phyloP scores from a whole-genome alignment of 495 filamentous ascomycete species.

The Echria macrotheca region DNA sequence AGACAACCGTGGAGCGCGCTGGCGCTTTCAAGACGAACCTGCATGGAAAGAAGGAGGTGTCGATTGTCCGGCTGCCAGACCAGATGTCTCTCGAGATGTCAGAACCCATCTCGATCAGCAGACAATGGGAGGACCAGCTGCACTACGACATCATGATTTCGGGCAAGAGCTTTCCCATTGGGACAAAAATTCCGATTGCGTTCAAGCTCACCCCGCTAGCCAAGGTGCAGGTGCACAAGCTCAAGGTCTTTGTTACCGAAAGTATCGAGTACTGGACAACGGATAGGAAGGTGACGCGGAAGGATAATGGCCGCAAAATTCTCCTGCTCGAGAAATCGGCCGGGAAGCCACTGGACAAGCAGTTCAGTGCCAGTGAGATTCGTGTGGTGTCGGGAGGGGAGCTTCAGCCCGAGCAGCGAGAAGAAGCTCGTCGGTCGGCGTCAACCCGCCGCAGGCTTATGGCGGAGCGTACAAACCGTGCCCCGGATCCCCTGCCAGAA shows the following conservation, averaged over 20 bases:
- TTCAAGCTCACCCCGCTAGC: slow-evolving; percentile 95
- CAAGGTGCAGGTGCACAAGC: slow-evolving; percentile 93
- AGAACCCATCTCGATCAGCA: slow-evolving; percentile 93
- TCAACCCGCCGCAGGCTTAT: slow-evolving; percentile 33
- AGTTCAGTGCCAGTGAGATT: slow-evolving; percentile 74
- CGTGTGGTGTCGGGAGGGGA: slow-evolving; percentile 79
- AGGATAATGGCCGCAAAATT: slow-evolving; percentile 80
- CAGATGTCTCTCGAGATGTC: slow-evolving; percentile 90
- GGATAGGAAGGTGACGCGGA: slow-evolving; percentile 80
- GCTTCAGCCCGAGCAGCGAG: slow-evolving; percentile 38
- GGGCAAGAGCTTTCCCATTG: slow-evolving; percentile 94
- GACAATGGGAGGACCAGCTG: slow-evolving; percentile 96
- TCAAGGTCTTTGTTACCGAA: slow-evolving; percentile 93
- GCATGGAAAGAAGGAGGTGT: slow-evolving; percentile 76
- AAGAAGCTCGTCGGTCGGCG: slow-evolving; percentile 37
- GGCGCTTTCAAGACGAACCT: slow-evolving; percentile 92
- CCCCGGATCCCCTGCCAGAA: slow-evolving; percentile 39
- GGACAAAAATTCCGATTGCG: slow-evolving; percentile 88
- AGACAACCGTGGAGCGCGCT: slow-evolving; percentile 80
- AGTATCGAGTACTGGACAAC: slow-evolving; percentile 89
- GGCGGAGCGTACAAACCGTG: slow-evolving; percentile 26
- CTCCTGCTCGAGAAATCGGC: slow-evolving; percentile 87
- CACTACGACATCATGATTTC: slow-evolving; percentile 99
- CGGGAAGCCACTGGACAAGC: slow-evolving; percentile 69
- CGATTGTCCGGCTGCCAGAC: slow-evolving; percentile 79